Evolutionary conservation across 805 yeast genomes (phyloP), one percentile per base, ranked within the genome.

Genomic region (Pichia nanzhaoensis): DNA sequence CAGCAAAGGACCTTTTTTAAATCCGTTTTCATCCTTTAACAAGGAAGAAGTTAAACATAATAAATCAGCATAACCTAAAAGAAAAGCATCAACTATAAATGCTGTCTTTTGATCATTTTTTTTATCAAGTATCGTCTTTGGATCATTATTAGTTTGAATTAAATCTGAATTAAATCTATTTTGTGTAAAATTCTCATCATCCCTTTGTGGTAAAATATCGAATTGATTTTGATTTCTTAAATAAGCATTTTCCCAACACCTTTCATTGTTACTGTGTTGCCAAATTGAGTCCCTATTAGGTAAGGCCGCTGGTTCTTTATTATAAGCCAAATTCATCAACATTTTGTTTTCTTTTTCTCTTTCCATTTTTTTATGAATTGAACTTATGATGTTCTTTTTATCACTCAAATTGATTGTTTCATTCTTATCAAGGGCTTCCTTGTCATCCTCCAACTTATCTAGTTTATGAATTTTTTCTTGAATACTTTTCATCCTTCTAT

Each of bases 1-100:
- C 34, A 93, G 62, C 30, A 91, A 69, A 1, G 99, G 96, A 0
- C 95, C 93, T 49, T 96, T 75, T 45, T 81, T 75, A 3, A 75
- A 73, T 1, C 85, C 87, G 52, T 74, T 76, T 48, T 87, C 95
- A 60, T 89, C 96, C 43, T 78, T 75, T 38, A 81, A 69, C 49
- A 93, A 77, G 33, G 81, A 74, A 1, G 95, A 78, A 4, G 93
- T 88, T 5, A 88, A 70, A 46, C 88, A 69, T 46, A 86, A 67
- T 0, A 87, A 81, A 2, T 86, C 83, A 0, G 96, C 90, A 12
- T 82, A 71, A 10, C 85, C 95, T 4, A 84, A 67, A 6, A 75
- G 54, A 47, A 86, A 65, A 22, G 84, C 73, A 28, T 71, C 68
- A 12, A 80, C 63, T 37, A 80, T 48, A 16, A 46, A 49, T 20